Base-by-base conservation (phyloP, 2,329 filamentous ascomycete genomes). In the Xylariaceae sp. region DNA sequence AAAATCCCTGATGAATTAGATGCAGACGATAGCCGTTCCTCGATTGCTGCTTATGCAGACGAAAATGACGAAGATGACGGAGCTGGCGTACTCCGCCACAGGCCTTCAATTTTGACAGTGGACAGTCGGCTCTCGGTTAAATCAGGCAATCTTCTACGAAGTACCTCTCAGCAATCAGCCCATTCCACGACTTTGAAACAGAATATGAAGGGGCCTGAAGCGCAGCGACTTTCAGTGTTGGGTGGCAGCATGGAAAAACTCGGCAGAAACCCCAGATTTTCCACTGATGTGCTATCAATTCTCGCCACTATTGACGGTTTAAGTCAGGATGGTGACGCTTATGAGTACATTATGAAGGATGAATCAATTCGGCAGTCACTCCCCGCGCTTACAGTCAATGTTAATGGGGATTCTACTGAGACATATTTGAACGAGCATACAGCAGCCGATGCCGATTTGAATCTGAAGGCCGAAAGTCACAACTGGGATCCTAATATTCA, bases 31-130 rank as follows among this genome's bases (percentile, higher is more conserved):
- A 78, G 80, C 54, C 72, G 77, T 26, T 89, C 86, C 2, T 88
- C 88, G 1, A 76, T 88, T 18, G 88, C 86, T 2, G 87, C 87
- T 0, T 79, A 86, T 63, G 85, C 86, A 15, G 85, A 87, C 53
- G 73, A 77, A 30, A 78, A 84, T 26, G 77, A 87, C 53, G 73
- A 77, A 30, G 78, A 84, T 22, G 77, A 69, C 10, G 55, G 49
- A 41, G 66, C 58, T 44, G 61, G 51, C 46, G 59, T 42, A 53
- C 56, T 56, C 26, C 64, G 58, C 60, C 70, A 67, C 49, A 68
- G 71, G 19, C 63, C 65, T 13, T 76, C 77, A 4, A 62, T 62
- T 26, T 51, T 56, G 10, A 66, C 67, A 3, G 58, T 77, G 16
- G 75, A 74, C 4, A 77, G 77, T 47, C 74, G 76, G 16, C 65